Evolutionary conservation across 352 stramenopile species (phyloP), one percentile per base, ranked within the genome.

Genomic region (Globisporangium splendens): DNA sequence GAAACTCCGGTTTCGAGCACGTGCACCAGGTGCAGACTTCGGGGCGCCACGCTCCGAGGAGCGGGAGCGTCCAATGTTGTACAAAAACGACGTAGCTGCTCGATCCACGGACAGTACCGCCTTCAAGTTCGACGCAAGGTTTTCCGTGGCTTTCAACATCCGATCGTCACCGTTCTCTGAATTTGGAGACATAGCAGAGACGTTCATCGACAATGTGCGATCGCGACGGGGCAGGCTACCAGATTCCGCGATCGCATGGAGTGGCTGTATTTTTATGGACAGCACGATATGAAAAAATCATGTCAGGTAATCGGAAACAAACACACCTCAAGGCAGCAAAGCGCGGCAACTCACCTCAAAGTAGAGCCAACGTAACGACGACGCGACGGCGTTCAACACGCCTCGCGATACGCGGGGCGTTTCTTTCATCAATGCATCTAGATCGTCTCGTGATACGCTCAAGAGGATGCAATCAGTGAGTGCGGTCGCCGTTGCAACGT

Each of bases 381-480:
- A 91, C 2, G 83, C 84, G 20, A 95, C 79, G 0, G 84, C 81
- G 50, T 90, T 88, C 4, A 95, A 56, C n/a, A 93, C 83, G 18
- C 86, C 86, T 59, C 79, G 62, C 0, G 86, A 91, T 3, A 95
- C 75, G 14, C 79, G 72, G 0, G 77, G 75, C 7, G 75, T 91
- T 41, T 87, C 75, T 44, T 81, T 81, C 22, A 95, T 93, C 31
- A 95, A 62, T 0, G 76, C 70, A 14, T 91, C 79, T 39, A 95
- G 62, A 24, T 86, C 76, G 39, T 79, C 67, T 6, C 83, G 72
- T 10, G 77, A 86, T 12, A 95, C 87, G 22, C 72, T 86, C n/a
- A 95, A 63, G 13, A 95, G 46, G 28, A 81, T 82, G 52, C 83
- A 89, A 24, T 91, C 77, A 0, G 69, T 69, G 13, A 83, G 41